Percentiles rank a stretch among this genome's conserved stretches.
Conservation (phyloP, 805 yeast genomes). For the Spathaspora arborariae region DNA sequence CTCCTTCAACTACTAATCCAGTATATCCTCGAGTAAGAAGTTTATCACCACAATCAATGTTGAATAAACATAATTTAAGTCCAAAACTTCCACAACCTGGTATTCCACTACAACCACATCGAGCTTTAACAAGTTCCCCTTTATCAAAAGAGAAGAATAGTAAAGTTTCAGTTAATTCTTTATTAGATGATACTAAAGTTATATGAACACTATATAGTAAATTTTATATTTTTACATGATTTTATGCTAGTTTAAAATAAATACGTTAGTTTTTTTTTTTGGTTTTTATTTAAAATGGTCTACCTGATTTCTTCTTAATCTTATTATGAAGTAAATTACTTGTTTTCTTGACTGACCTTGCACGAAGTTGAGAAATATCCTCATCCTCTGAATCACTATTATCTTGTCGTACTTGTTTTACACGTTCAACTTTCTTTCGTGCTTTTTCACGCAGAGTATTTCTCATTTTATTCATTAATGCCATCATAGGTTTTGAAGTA, state of each 20-base stretch:
- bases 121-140: slow-evolving; percentile 17
- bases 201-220: neutral
- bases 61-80: neutral
- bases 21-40: neutral
- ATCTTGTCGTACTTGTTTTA: neutral
- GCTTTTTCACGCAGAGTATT: slow-evolving; percentile 17
- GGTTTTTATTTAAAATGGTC: slow-evolving; percentile 10
- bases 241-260: neutral
- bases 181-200: slow-evolving; percentile 14
- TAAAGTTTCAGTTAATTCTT: slow-evolving; percentile 22
- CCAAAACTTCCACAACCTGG: slow-evolving; percentile 2
- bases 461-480: slow-evolving; percentile 36
- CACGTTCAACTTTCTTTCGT: slow-evolving; percentile 11
- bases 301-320: slow-evolving; percentile 9
- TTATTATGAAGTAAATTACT: slow-evolving; percentile 10
- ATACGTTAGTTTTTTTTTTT: neutral
- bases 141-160: slow-evolving; percentile 10
- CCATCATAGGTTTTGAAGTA: slow-evolving; percentile 31
- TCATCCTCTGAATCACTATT: slow-evolving; percentile 14
- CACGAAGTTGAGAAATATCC: slow-evolving; percentile 4
- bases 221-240: neutral
- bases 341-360: slow-evolving; percentile 16
- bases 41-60: slow-evolving; percentile 11
- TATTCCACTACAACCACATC: slow-evolving; percentile 1
- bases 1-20: neutral